phyloP scores from a whole-genome alignment of 495 filamentous ascomycete genomes.

The Penicillium coffeae region DNA sequence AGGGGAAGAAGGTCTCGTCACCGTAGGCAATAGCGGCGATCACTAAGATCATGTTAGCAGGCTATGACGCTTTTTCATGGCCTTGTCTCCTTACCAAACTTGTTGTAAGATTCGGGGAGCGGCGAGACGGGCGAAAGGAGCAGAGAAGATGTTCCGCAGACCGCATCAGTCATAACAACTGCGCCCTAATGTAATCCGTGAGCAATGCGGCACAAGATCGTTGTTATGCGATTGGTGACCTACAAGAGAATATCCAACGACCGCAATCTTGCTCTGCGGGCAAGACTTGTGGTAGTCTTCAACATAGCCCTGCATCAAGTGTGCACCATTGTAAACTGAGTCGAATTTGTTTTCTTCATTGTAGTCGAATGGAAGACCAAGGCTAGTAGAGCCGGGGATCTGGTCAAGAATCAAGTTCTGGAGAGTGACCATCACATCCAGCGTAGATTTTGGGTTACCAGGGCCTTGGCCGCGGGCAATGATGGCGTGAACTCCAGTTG shows the following conservation, averaged over 20 bases:
- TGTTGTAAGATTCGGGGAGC: constrained; percentile 1
- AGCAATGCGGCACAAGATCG: neutral
- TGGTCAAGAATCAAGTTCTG: constrained; percentile 16
- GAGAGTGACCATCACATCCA: constrained; percentile 17
- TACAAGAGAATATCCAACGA: constrained; percentile 24
- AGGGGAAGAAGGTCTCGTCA: constrained; percentile 19
- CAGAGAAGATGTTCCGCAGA: constrained; percentile 17
- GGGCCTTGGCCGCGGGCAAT: constrained; percentile 19
- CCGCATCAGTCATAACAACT: constrained; percentile 17
- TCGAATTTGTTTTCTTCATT: constrained; percentile 6
- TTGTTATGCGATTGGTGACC: neutral
- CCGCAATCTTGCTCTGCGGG: constrained; percentile 12
- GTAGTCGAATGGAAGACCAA: constrained; percentile 21
- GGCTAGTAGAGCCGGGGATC: constrained; percentile 20
- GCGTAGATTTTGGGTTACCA: constrained; percentile 8
- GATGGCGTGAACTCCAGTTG: constrained; percentile 20
- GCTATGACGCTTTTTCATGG: neutral
- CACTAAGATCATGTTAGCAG: constrained; percentile 9
- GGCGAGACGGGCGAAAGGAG: constrained; percentile 2
- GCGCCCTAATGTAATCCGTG: constrained; percentile 10
- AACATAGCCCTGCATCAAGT: constrained; percentile 19
- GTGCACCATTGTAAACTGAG: constrained; percentile 14
- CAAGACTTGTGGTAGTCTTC: constrained; percentile 12
- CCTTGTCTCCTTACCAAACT: constrained; percentile 5
- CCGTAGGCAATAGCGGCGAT: constrained; percentile 19